These are phyloP conservation scores for Chalaropsis ovoidea DNA, from an alignment of 2,329 filamentous ascomycete genomes.

Conservation along the genomic window DNA sequence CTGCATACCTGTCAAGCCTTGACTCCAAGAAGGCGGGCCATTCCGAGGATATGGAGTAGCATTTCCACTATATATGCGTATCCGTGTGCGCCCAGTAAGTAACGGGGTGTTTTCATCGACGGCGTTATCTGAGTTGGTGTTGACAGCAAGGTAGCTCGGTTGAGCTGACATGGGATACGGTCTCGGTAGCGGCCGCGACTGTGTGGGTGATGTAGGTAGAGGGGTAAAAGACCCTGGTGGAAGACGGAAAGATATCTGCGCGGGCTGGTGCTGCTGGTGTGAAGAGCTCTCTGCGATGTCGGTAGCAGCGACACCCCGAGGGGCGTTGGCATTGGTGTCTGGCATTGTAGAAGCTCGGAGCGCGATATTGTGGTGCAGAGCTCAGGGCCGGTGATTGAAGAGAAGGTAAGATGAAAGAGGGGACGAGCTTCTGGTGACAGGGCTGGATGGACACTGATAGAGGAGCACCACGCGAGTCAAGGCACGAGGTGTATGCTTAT, in stretches of 20 bases:
- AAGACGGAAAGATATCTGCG: slow-evolving; percentile 22
- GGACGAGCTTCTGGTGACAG: neutral
- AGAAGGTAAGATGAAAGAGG: neutral
- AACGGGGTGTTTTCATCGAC: slow-evolving; percentile 41
- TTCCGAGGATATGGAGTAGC: slow-evolving; percentile 24
- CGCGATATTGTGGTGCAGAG: too few species aligned
- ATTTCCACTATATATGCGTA: slow-evolving; percentile 35
- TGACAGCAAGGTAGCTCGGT: slow-evolving; percentile 15
- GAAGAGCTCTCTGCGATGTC: neutral
- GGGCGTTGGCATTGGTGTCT: neutral
- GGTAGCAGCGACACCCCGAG: neutral
- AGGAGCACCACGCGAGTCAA: neutral
- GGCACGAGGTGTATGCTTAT: neutral
- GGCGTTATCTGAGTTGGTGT: slow-evolving; percentile 20
- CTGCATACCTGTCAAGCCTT: slow-evolving; percentile 39
- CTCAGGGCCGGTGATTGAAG: neutral
- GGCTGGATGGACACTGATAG: neutral
- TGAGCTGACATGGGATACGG: slow-evolving; percentile 24
- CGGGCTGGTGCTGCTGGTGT: slow-evolving; percentile 3
- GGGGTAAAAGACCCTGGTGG: slow-evolving; percentile 23
- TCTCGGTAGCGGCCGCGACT: slow-evolving; percentile 24
- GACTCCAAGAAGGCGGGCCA: slow-evolving; percentile 32
- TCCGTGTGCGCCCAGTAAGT: slow-evolving; percentile 36
- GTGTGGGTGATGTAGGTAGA: slow-evolving; percentile 24
- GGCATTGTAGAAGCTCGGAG: neutral